These are phyloP conservation scores for Diplogelasinospora grovesii DNA, from an alignment of 495 filamentous ascomycete genomes.

Conservation along the genomic window DNA sequence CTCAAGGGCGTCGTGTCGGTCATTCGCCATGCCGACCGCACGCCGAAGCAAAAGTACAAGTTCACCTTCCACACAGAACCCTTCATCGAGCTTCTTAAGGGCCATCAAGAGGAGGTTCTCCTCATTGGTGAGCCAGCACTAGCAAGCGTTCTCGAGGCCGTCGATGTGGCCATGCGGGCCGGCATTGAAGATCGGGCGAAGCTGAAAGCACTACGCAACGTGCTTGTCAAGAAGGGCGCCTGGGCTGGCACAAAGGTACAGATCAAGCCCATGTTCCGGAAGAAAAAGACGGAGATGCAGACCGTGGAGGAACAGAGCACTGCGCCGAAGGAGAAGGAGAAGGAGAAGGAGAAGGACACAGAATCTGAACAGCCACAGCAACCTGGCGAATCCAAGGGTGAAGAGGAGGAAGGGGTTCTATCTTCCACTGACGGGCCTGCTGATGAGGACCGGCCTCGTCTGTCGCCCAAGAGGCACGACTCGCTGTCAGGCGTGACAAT, in stretches of 20 bases:
- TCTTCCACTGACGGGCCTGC: no score
- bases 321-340: conserved; percentile 32
- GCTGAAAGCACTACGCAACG: conserved; percentile 73
- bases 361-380: no score
- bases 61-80: conserved; percentile 97
- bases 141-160: conserved; percentile 80
- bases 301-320: conserved; percentile 40
- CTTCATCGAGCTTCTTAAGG: conserved; percentile 87
- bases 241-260: conserved; percentile 98
- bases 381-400: conserved; percentile 8
- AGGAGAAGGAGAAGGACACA: background rate
- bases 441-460: conserved; percentile 15
- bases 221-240: conserved; percentile 80
- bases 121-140: conserved; percentile 87
- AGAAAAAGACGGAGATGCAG: conserved; percentile 50
- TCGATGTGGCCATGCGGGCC: conserved; percentile 66
- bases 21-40: conserved; percentile 90
- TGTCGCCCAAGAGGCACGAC: conserved; percentile 59
- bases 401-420: no score
- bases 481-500: conserved; percentile 81
- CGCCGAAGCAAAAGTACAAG: conserved; percentile 98
- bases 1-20: conserved; percentile 98
- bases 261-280: conserved; percentile 97
- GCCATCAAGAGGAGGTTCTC: conserved; percentile 92
- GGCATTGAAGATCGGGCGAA: conserved; percentile 81